Conservation (phyloP, 148 eudicot genomes). For the Cornus suecica region DNA sequence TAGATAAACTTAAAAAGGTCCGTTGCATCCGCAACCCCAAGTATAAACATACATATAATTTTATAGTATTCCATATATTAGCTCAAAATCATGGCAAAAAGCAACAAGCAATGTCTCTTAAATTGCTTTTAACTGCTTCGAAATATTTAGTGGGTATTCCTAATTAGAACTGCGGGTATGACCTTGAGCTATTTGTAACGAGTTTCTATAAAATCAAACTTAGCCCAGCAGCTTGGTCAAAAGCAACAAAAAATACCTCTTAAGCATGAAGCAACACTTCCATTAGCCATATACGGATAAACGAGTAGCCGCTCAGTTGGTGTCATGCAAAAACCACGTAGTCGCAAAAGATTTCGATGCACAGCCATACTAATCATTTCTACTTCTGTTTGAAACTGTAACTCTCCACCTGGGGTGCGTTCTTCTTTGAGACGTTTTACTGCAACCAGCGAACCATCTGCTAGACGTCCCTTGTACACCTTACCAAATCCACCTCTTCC, state of each 20-base stretch:
- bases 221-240: not conserved
- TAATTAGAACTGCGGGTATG: not conserved
- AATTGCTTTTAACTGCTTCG: not conserved
- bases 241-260: constrained; percentile 25
- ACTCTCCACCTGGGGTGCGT: constrained; percentile 47
- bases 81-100: no score
- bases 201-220: not conserved
- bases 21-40: no score
- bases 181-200: not conserved
- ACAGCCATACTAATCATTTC: constrained; percentile 58
- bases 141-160: not conserved
- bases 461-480: constrained; percentile 52
- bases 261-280: constrained; percentile 51
- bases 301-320: constrained; percentile 50
- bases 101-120: no score
- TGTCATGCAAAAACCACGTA: constrained; percentile 55
- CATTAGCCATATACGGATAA: constrained; percentile 50
- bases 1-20: not conserved
- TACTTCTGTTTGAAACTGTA: constrained; percentile 56
- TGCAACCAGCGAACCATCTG: constrained; percentile 54
- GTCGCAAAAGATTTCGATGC: constrained; percentile 44
- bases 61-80: no score
- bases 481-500: constrained; percentile 59
- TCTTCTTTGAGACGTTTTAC: constrained; percentile 50
- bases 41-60: no score